These are phyloP conservation scores for Herpomyces periplanetae DNA, from an alignment of 2,329 filamentous ascomycete species.

Conservation along the genomic window DNA sequence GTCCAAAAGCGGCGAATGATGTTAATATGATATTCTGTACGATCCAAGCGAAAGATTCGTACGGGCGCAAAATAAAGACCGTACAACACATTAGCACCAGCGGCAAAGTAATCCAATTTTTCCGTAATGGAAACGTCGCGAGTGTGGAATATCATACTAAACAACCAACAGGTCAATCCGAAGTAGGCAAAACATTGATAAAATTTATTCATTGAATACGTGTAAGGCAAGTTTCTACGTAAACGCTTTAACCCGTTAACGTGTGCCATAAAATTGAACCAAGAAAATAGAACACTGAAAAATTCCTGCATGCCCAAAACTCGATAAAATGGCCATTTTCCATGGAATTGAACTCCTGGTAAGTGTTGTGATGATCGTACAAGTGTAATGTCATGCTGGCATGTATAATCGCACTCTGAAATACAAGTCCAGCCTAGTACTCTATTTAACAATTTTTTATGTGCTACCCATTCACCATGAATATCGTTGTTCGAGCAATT, in stretches of 20 bases:
- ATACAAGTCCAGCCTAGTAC: constrained; percentile 75
- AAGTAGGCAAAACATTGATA: constrained; percentile 44
- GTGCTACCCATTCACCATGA: too few species aligned
- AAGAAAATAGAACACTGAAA: constrained; percentile 61
- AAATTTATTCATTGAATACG: constrained; percentile 37
- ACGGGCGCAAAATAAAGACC: constrained; percentile 55
- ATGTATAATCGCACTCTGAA: constrained; percentile 84
- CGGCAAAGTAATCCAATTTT: constrained; percentile 81
- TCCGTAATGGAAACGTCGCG: constrained; percentile 55
- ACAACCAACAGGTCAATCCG: constrained; percentile 45
- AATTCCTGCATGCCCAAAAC: constrained; percentile 79
- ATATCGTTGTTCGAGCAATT: too few species aligned
- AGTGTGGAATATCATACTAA: constrained; percentile 68
- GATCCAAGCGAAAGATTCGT: constrained; percentile 44
- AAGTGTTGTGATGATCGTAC: constrained; percentile 20
- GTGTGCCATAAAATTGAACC: constrained; percentile 66
- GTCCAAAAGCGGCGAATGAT: constrained; percentile 34
- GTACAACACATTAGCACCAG: constrained; percentile 59
- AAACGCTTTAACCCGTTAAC: constrained; percentile 30
- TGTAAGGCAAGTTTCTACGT: constrained; percentile 22
- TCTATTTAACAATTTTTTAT: too few species aligned
- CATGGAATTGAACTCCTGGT: constrained; percentile 62
- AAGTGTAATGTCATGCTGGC: constrained; percentile 67
- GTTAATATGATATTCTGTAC: constrained; percentile 10
- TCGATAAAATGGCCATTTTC: constrained; percentile 88